These are phyloP conservation scores for Xylaria multiplex DNA, from an alignment of 2,329 filamentous ascomycete genomes.

Conservation along the genomic window DNA sequence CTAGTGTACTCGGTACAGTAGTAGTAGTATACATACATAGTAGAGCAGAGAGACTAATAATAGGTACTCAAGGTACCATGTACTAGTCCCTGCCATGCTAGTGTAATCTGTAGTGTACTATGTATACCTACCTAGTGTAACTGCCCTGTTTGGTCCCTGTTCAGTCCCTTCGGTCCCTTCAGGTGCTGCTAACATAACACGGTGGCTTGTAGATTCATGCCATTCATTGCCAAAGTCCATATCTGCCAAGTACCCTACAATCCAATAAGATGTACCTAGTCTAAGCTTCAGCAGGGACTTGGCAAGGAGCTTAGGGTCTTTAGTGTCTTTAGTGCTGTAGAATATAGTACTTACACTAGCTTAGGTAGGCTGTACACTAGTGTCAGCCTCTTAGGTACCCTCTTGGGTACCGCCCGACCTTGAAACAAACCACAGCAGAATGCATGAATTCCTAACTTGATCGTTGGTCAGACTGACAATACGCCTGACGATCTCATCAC, in stretches of 20 bases:
- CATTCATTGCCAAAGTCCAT: too few relatives aligned
- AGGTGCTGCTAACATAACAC: too few relatives aligned
- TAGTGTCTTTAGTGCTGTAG: background rate
- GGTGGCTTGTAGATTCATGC: background rate
- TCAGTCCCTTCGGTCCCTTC: too few relatives aligned
- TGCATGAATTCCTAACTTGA: slow-evolving; percentile 15
- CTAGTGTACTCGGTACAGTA: too few relatives aligned
- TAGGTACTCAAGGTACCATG: too few relatives aligned
- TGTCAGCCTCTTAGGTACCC: background rate
- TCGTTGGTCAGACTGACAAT: slow-evolving; percentile 8
- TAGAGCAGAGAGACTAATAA: too few relatives aligned
- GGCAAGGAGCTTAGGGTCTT: slow-evolving; percentile 18
- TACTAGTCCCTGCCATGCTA: too few relatives aligned
- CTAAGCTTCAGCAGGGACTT: background rate
- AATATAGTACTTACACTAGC: background rate
- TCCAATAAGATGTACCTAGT: slow-evolving; percentile 1
- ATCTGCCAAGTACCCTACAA: background rate
- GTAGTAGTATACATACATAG: too few relatives aligned
- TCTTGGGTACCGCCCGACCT: too few relatives aligned
- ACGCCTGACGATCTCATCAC: slow-evolving; percentile 7
- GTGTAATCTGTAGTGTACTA: too few relatives aligned
- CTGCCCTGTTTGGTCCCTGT: too few relatives aligned
- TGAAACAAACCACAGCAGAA: background rate
- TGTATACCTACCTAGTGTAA: too few relatives aligned
- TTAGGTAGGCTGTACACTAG: background rate